phyloP scores from a whole-genome alignment of 768 basidiomycete genomes.

The Naematelia encephala region DNA sequence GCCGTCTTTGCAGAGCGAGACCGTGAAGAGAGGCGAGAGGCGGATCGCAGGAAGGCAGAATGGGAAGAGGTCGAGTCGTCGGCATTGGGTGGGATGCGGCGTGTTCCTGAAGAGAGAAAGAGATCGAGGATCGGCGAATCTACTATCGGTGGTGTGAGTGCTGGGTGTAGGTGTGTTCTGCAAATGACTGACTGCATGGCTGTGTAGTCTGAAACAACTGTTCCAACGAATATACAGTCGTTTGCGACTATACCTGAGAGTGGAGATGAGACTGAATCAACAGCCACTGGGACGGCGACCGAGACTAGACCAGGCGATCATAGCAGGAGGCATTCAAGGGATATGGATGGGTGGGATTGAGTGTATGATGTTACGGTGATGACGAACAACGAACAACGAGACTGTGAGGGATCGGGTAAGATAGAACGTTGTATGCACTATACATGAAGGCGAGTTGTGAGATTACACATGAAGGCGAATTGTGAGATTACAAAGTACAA shows the following conservation, averaged over 20 bases:
- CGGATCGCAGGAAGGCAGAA: conserved; percentile 23
- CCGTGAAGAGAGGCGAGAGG: conserved; percentile 24
- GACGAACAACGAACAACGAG: too few species aligned
- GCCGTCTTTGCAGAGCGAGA: conserved; percentile 17
- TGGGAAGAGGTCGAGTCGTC: conserved; percentile 33
- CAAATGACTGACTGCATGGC: not conserved
- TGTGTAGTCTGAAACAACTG: conserved; percentile 25
- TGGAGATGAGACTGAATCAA: conserved; percentile 8
- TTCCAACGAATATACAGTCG: conserved; percentile 14
- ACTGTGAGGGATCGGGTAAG: too few species aligned
- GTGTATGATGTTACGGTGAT: too few species aligned
- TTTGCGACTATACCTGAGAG: conserved; percentile 12
- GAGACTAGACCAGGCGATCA: conserved; percentile 7
- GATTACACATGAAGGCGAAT: too few species aligned
- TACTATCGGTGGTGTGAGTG: conserved; percentile 34
- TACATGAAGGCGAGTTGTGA: too few species aligned
- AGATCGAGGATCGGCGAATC: conserved; percentile 11
- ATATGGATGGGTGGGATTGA: conserved; percentile 4
- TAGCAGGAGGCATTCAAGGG: not conserved
- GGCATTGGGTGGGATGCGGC: conserved; percentile 21
- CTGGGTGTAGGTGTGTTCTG: not conserved
- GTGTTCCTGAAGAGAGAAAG: conserved; percentile 22
- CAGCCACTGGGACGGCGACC: conserved; percentile 15
- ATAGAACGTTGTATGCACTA: too few species aligned
- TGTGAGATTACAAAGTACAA: too few species aligned